Conservation (phyloP, 768 basidiomycete genomes). For the Podaxis sp. region DNA sequence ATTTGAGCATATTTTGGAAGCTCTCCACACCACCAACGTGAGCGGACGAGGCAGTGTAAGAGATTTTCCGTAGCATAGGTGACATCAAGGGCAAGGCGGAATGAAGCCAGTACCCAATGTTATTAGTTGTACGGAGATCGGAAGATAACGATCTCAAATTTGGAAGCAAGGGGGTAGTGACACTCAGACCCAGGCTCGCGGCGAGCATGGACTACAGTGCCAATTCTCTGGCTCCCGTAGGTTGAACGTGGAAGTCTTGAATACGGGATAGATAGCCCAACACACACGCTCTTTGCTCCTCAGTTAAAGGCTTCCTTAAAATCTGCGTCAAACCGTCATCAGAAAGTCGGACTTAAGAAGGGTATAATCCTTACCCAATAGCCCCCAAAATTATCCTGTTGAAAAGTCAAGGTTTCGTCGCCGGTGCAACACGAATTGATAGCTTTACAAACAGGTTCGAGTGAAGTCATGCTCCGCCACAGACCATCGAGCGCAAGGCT, state of each 20-base stretch:
- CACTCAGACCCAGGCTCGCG: background rate
- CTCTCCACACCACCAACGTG: background rate
- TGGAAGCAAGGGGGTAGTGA: background rate
- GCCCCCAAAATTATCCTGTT: background rate
- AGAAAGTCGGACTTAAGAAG: background rate
- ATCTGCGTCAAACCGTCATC: background rate
- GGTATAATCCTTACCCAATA: background rate
- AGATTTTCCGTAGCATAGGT: background rate
- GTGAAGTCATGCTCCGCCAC: slow-evolving; percentile 5
- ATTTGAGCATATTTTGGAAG: slow-evolving; percentile 1
- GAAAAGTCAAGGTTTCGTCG: background rate
- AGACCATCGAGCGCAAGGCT: background rate
- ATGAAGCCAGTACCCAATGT: background rate
- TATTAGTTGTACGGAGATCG: background rate
- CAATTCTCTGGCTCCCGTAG: background rate
- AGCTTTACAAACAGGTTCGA: background rate
- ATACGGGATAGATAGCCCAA: background rate
- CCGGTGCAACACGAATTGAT: background rate
- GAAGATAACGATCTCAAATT: background rate
- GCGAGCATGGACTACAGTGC: background rate
- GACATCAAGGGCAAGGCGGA: background rate
- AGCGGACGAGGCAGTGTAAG: background rate
- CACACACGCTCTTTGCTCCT: background rate
- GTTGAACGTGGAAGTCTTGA: background rate
- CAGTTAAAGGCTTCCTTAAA: background rate